Evolutionary conservation across 129 eudicot genomes (phyloP), one percentile per base, ranked within the genome.

Genomic region (Artemisia annua): DNA sequence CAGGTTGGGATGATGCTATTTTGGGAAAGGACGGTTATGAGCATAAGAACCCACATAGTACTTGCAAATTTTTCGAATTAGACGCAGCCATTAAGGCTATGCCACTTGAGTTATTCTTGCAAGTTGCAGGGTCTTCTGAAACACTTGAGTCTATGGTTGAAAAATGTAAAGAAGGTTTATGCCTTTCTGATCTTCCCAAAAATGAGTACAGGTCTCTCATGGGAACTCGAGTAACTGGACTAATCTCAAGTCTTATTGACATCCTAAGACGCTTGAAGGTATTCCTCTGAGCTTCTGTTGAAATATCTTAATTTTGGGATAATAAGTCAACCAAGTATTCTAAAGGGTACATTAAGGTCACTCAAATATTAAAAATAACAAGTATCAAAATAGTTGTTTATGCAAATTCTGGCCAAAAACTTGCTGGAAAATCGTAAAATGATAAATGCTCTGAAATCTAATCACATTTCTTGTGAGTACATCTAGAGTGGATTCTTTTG

Each of bases 101-200:
- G 96, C 98, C 98, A 7, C 87, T 94, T 56, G 98, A 90, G 82
- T 70, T 94, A 80, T 94, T 87, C 81, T 77, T 94, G 76, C 96
- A 94, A 81, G 87, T 88, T 61, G 92, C 78, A 5, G 97, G 98
- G 35, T 90, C 98, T 52, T 74, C 82, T 70, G 75, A 82, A 39
- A 86, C 72, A 49, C 78, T 79, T 49, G 92, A 90, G 73, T 85
- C 85, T 73, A 26, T 87, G 91, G 51, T 81, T 77, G 97, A 88
- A 80, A 85, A 90, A 82, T 90, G 97, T 76, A 83, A 74, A 73
- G 81, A 30, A 60, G 92, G 96, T 53, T 66, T 86, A 80, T 79
- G 84, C 76, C 97, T 94, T 71, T 87, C 89, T 26, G 96, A 87
- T 78, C 95, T 90, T 83, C 81, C 97, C 56, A 28, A 76, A 43